Base-by-base conservation (phyloP, 371 early-diverging fungal species). In the Saksenaea oblongispora region DNA sequence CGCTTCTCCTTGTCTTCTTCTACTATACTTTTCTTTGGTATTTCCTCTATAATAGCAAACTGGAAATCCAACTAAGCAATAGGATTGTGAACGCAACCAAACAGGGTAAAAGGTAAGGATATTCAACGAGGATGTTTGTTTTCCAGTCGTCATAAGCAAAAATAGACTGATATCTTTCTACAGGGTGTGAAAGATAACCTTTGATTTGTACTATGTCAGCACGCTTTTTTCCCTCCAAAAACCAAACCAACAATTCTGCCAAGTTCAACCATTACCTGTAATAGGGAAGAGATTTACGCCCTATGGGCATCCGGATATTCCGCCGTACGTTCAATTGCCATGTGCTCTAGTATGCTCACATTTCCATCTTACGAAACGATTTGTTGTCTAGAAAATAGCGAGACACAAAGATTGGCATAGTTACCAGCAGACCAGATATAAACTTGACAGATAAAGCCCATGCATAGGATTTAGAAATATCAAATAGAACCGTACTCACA, bases 71-170 rank as follows among this genome's bases (percentile, higher is more conserved):
- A 5, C 93, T 93, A 55, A 85, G 60, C 2, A 84, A 39, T 55
- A 87, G 80, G 5, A 94, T 79, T 5, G 68, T 56, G 1, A 91
- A 80, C 7, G 90, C 86, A 11, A 91, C 83, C 9, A 90, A 72
- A 66, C 95, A 95, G 0, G 97, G 97, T 9, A 97, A 81, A 53
- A 93, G 85, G 64, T 95, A 95, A 3, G 95, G 96, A 61, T 87
- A 91, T 5, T 71, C 65, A 4, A 69, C 73, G 39, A 95, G 83
- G 44, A 95, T 79, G 28, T 70, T 64, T 42, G 79, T 83, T 13
- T 78, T 15, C 34, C 39, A 55, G 10, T 75, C 75, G 2, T 70
- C 63, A 31, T 81, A 60, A 5, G 88, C 90, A 78, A 95, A 94
- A 10, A 89, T 41, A 5, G 42, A 56, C 0, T 95, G 94, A 56